Evolutionary conservation across 1,284 basidiomycete genomes (phyloP).

Genomic region (Rhodotorula sp.): DNA sequence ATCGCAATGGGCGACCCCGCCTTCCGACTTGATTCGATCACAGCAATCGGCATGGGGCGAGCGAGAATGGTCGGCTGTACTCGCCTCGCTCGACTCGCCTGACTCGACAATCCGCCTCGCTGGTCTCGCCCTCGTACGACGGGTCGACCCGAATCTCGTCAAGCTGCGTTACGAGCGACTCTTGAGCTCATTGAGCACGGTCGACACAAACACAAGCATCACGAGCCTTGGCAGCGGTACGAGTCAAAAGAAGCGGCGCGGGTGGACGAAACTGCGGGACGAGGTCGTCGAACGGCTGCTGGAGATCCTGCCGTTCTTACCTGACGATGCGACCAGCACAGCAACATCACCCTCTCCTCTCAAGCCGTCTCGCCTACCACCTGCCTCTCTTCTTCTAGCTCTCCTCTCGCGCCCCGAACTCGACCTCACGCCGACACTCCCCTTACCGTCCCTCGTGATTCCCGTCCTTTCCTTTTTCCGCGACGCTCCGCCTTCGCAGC

Average conservation of each 20-base stretch:
- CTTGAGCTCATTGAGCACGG: neutral
- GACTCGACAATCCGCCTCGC: slow-evolving; percentile 3
- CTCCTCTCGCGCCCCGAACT: neutral
- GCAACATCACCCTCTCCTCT: neutral
- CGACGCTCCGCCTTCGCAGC: neutral
- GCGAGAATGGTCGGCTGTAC: neutral
- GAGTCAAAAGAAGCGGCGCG: neutral
- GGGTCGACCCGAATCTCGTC: slow-evolving; percentile 15
- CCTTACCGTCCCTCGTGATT: slow-evolving; percentile 10
- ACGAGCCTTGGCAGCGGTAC: too few relatives aligned
- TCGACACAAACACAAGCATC: neutral
- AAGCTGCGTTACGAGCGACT: slow-evolving; percentile 10
- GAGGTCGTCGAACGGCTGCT: neutral
- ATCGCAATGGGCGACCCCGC: neutral
- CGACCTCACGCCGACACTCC: neutral
- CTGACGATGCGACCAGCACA: neutral
- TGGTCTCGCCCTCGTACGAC: slow-evolving; percentile 9
- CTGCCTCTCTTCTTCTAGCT: neutral
- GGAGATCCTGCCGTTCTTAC: slow-evolving; percentile 7
- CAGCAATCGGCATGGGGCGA: neutral
- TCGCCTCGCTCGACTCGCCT: neutral
- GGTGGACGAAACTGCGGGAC: neutral
- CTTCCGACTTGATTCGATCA: neutral
- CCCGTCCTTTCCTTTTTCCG: slow-evolving; percentile 7
- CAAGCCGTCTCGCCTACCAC: neutral